A percentile compares a stretch with the other conserved stretches of the same genome.
These are phyloP conservation scores for Elaeis oleifera DNA, from an alignment of 202 grass and related monocot genomes.

Conservation along the genomic window DNA sequence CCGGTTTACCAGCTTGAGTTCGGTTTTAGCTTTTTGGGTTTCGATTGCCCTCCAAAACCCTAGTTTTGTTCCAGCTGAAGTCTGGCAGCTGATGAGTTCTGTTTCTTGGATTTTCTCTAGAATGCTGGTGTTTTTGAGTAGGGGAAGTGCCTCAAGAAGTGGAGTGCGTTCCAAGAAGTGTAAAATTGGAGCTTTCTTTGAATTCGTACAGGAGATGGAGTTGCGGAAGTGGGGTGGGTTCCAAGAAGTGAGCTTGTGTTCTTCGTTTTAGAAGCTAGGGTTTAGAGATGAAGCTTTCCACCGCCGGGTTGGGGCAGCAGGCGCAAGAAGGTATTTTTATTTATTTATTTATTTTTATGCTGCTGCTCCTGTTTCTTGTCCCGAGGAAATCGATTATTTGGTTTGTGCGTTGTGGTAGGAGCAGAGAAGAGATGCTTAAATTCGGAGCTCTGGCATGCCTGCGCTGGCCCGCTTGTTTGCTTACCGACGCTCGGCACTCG, in stretches of 20 bases:
- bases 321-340: not conserved
- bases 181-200: too few relatives aligned
- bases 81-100: too few relatives aligned
- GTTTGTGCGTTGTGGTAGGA: not conserved
- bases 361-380: not conserved
- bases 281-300: conserved; percentile 7
- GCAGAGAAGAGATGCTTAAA: conserved; percentile 97
- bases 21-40: too few relatives aligned
- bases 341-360: not conserved
- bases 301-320: not conserved
- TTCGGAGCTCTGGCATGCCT: conserved; percentile 96
- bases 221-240: not conserved
- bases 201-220: not conserved
- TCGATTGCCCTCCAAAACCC: too few relatives aligned
- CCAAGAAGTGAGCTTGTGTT: not conserved
- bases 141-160: too few relatives aligned
- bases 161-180: too few relatives aligned
- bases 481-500: conserved; percentile 80
- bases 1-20: too few relatives aligned
- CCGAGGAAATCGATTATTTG: not conserved
- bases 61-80: too few relatives aligned
- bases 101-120: too few relatives aligned
- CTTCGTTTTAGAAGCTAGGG: not conserved
- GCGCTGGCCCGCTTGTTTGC: conserved; percentile 90
- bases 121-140: too few relatives aligned